A percentile compares a stretch with the other conserved stretches of the same genome.
These are phyloP conservation scores for Yamadazyma phyllophila DNA, from an alignment of 805 yeast species.

Conservation along the genomic window DNA sequence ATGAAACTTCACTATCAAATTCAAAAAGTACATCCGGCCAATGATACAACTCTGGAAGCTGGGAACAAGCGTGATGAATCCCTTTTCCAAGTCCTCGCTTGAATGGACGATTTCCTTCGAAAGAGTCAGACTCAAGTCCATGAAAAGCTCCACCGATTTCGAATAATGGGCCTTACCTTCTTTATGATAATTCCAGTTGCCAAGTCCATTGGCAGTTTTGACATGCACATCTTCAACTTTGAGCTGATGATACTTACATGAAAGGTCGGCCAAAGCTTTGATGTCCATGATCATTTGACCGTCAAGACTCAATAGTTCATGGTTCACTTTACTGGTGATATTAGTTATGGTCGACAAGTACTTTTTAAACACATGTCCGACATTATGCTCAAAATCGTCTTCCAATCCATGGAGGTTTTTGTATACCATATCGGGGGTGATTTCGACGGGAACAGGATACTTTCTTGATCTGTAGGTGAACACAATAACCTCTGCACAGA, in stretches of 20 bases:
- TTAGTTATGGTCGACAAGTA: conserved; percentile 24
- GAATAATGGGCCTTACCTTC: conserved; percentile 3
- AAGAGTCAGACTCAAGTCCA: conserved; percentile 10
- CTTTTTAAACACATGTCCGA: conserved; percentile 20
- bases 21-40: conserved; percentile 36
- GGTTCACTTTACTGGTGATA: conserved; percentile 23
- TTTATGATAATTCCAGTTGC: conserved; percentile 1
- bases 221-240: conserved; percentile 17
- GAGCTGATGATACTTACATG: conserved; percentile 31
- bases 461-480: conserved; percentile 32
- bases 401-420: conserved; percentile 22
- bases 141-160: conserved; percentile 7
- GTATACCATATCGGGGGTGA: conserved; percentile 38
- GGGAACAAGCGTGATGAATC: conserved; percentile 34
- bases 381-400: conserved; percentile 30
- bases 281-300: conserved; percentile 29
- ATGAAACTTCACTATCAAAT: conserved; percentile 21
- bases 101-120: conserved; percentile 23
- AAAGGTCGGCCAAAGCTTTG: conserved; percentile 32
- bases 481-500: conserved; percentile 32
- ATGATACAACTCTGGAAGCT: conserved; percentile 37
- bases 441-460: conserved; percentile 35
- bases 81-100: conserved; percentile 16
- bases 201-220: conserved; percentile 1
- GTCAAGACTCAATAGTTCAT: conserved; percentile 29